phyloP scores from a whole-genome alignment of 768 basidiomycete species.

The Russula sp. region DNA sequence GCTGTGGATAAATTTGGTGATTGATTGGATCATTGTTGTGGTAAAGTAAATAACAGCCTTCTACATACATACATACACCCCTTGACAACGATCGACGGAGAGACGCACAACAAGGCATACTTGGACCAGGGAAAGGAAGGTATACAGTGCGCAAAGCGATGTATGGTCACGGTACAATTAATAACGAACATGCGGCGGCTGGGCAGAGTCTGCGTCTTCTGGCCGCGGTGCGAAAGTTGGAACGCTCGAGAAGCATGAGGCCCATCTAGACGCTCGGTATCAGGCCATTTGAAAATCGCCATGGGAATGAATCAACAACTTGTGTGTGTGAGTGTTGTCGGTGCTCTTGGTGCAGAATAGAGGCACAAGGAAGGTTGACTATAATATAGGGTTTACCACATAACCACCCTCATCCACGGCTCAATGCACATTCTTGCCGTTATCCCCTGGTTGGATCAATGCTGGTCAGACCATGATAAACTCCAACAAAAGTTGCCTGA shows the following conservation, averaged over 20 bases:
- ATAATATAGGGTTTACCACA: no score
- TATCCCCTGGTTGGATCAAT: no score
- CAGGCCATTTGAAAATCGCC: neutral
- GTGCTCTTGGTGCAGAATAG: neutral
- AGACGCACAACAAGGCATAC: neutral
- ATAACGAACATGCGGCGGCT: no score
- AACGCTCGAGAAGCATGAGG: neutral
- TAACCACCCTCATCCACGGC: no score
- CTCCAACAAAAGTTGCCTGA: no score
- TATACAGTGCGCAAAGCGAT: neutral
- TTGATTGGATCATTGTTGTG: constrained; percentile 5
- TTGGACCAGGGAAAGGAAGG: neutral
- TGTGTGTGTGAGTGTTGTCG: no score
- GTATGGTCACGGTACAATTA: neutral
- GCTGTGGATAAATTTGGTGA: neutral
- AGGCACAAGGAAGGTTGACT: no score
- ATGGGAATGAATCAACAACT: no score
- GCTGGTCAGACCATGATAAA: no score
- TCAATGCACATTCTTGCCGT: no score
- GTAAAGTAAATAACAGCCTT: neutral
- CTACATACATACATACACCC: neutral
- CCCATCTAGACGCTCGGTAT: neutral
- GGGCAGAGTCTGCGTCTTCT: no score
- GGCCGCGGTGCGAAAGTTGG: neutral
- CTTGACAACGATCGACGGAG: constrained; percentile 6